Evolutionary conservation across 345 rosid genomes (phyloP), one percentile per base, ranked within the genome.

Genomic region (Geranium brycei): DNA sequence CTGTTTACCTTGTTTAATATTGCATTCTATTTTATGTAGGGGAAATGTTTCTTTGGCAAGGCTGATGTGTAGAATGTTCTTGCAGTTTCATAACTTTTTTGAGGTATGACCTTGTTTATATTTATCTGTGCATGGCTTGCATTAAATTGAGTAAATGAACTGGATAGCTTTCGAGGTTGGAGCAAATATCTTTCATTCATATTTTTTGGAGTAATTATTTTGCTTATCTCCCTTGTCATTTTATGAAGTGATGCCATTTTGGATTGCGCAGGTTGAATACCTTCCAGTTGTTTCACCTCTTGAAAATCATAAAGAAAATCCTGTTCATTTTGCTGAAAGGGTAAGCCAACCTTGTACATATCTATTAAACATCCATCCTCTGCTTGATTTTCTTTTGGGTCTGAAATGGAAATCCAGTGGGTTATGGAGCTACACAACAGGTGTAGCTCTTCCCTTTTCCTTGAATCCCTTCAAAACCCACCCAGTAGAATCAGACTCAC

Each of bases 11-110:
- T 35, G 41, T 15, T 70, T 35, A 4, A 4, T 35, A 35, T 35
- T 35, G 41, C 41, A 35, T 35, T 35, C 68, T 76, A 60, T 55
- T 67, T 28, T 55, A 18, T n/a, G 17, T 59, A 88, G 95, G 95
- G 95, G 95, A 31, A 3, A 79, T 75, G 63, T 88, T 63, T 82
- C 97, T 64, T 75, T 90, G 86, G 75, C 69, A 67, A 87, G 69
- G 77, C 97, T 93, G 61, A 88, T 93, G 95, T 83, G 86, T 75
- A 85, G 97, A 82, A 93, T 93, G 99, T 83, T 93, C 82, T 82
- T 91, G 3, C 99, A 93, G 78, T 90, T 93, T 76, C 99, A 93
- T 86, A 93, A 93, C 75, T 93, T 87, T 68, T 86, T 93, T 90
- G 97, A 93, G 97, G 99, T 93, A 64, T 58, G 41, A 19, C 4